Evolutionary conservation across 2,329 filamentous ascomycete genomes (phyloP), one percentile per base, ranked within the genome.

Genomic region (Paraconiothyrium brasiliense): DNA sequence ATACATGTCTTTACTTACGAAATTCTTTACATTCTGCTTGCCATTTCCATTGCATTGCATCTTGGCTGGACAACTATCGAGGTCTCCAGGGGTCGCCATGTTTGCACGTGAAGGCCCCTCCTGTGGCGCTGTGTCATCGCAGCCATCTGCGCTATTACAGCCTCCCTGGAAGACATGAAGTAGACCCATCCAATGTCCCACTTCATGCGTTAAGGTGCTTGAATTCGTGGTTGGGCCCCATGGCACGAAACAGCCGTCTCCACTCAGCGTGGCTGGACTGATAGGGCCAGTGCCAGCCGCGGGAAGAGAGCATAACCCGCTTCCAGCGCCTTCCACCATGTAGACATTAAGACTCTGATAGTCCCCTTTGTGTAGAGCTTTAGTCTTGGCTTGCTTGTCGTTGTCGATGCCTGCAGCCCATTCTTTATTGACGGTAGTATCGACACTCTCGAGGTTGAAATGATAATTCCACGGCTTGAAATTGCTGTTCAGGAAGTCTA

Each of bases 321-420:
- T 86, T 76, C 10, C 85, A 69, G 59, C 71, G 69, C 60, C 75
- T 72, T 60, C 86, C 78, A 63, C 86, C 76, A 86, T 85, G 75
- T 86, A 87, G 59, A 87, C 76, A 70, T 87, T 87, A 34, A 87
- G 77, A 4, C 80, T 78, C 35, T 67, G 65, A 72, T 87, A 87
- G 56, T 71, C 81, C 48, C 85, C 85, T 49, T 78, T 72, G 27
- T 84, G 83, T 7, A 86, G 81, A 3, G 81, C 74, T 69, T 86
- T 86, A 81, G 86, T 84, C 54, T 65, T 62, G 34, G 60, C 44
- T 4, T 39, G 32, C 58, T 61, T 55, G 32, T 63, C 43, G 50
- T 43, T 27, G 27, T 62, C 61, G 46, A 65, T 65, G n/a, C 61
- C 61, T 9, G 39, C 35, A 9, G 64, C 66, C 64, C 64, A 68